Evolutionary conservation across 2,329 filamentous ascomycete genomes (phyloP).

Genomic region (Ascochyta fabae): DNA sequence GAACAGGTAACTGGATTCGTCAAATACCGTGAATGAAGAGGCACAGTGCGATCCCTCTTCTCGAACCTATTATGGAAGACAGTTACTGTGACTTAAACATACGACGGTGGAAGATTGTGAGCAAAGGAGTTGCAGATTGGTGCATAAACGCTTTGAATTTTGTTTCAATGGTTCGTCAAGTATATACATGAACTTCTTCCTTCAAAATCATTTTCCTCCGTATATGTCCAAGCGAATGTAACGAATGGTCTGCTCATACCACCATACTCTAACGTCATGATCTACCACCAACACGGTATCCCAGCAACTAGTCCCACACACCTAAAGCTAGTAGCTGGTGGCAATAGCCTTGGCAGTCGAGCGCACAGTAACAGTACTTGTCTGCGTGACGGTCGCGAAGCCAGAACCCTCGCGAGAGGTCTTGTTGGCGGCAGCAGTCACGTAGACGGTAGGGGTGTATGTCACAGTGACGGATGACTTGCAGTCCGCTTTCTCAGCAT

Average conservation of each 20-base stretch:
- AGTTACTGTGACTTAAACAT: too few species aligned
- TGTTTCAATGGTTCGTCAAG: not conserved
- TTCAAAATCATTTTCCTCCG: not conserved
- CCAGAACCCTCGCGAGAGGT: conserved; percentile 18
- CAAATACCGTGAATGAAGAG: too few species aligned
- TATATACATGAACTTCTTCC: conserved; percentile 13
- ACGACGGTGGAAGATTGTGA: too few species aligned
- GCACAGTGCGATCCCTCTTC: too few species aligned
- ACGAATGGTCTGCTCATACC: conserved; percentile 4
- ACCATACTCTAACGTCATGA: conserved; percentile 6
- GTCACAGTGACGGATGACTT: conserved; percentile 33
- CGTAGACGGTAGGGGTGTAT: conserved; percentile 36
- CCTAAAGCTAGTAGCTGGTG: conserved; percentile 5
- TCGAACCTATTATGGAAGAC: too few species aligned
- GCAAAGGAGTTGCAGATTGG: too few species aligned
- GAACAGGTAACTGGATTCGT: too few species aligned
- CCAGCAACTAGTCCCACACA: not conserved
- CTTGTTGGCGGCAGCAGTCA: conserved; percentile 25
- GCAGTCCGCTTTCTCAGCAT: conserved; percentile 23
- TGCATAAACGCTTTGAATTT: too few species aligned
- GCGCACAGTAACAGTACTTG: conserved; percentile 33
- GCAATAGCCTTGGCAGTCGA: conserved; percentile 3
- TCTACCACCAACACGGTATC: not conserved
- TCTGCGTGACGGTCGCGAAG: conserved; percentile 33
- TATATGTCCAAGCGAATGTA: conserved; percentile 1